These are phyloP conservation scores for Ramichloridium luteum DNA, from an alignment of 2,329 filamentous ascomycete genomes.

Conservation along the genomic window DNA sequence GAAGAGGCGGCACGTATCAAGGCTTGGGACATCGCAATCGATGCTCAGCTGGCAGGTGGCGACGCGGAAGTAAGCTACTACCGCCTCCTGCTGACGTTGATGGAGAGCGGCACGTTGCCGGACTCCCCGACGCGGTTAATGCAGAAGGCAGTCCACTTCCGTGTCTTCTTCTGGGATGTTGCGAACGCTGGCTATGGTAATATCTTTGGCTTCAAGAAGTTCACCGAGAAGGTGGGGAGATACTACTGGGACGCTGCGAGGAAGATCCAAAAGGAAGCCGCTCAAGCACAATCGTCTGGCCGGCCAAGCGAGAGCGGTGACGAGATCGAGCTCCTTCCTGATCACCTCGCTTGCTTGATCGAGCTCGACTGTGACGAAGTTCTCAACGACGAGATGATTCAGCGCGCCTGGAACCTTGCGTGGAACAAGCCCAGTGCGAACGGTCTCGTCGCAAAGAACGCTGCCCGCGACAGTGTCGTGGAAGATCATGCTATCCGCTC, in stretches of 20 bases:
- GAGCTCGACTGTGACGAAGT: conserved; percentile 73
- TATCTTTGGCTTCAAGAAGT: conserved; percentile 52
- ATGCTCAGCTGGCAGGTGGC: conserved; percentile 83
- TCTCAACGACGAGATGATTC: conserved; percentile 62
- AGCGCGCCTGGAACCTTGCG: conserved; percentile 78
- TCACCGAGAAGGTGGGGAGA: conserved; percentile 62
- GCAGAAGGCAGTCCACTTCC: conserved; percentile 83
- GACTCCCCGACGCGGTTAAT: conserved; percentile 73
- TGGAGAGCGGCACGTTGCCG: conserved; percentile 78
- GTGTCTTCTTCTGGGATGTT: conserved; percentile 73
- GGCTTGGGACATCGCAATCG: conserved; percentile 84
- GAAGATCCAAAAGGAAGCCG: conserved; percentile 40
- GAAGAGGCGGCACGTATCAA: conserved; percentile 79
- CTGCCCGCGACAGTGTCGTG: conserved; percentile 70
- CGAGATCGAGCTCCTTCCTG: conserved; percentile 56
- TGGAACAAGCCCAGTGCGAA: conserved; percentile 70
- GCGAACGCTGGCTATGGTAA: conserved; percentile 53
- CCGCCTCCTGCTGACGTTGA: conserved; percentile 69
- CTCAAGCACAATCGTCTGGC: conserved; percentile 16
- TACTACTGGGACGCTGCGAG: conserved; percentile 73
- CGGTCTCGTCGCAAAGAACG: conserved; percentile 51
- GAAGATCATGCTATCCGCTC: conserved; percentile 76
- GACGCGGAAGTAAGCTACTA: conserved; percentile 83
- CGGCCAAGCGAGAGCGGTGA: conserved; percentile 20
- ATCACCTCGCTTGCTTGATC: conserved; percentile 63